Conservation (phyloP, 2,329 filamentous ascomycete genomes). For the Fusarium sp. region DNA sequence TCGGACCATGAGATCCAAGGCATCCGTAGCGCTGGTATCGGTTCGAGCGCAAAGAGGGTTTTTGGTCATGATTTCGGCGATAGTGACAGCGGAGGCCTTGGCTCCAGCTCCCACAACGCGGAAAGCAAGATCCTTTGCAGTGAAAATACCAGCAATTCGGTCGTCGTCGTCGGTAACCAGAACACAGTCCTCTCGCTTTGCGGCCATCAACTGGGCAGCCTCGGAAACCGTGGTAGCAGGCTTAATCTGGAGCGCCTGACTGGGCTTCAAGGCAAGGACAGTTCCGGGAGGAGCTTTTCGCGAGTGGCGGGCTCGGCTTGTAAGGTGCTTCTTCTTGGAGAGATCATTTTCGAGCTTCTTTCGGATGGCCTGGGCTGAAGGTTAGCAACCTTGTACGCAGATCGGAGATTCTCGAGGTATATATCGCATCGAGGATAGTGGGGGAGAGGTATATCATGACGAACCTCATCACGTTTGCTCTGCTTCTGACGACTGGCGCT, state of each 20-base stretch:
- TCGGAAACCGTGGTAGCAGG: conserved; percentile 93
- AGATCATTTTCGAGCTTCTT: conserved; percentile 97
- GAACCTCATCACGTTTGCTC: conserved; percentile 97
- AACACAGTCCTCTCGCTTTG: conserved; percentile 97
- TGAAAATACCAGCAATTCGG: conserved; percentile 98
- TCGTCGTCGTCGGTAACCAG: conserved; percentile 98
- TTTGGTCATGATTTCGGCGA: conserved; percentile 99
- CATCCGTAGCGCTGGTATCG: conserved; percentile 97
- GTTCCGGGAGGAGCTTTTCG: conserved; percentile 96
- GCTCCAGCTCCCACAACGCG: conserved; percentile 91
- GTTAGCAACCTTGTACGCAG: conserved; percentile 26
- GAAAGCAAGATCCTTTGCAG: conserved; percentile 97
- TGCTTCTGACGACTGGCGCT: conserved; percentile 97
- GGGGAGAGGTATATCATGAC: conserved; percentile 47
- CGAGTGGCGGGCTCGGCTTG: conserved; percentile 81
- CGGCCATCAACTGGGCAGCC: conserved; percentile 97
- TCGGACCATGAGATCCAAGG: conserved; percentile 95
- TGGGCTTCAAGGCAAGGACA: conserved; percentile 94
- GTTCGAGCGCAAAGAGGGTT: conserved; percentile 97
- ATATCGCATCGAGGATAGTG: conserved; percentile 17
- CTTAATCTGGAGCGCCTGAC: conserved; percentile 97
- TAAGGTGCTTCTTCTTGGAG: conserved; percentile 93
- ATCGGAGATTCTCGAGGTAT: conserved; percentile 25
- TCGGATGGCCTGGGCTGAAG: conserved; percentile 80
- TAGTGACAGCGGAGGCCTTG: conserved; percentile 89